Base-by-base conservation (phyloP, 1,284 basidiomycete genomes). In the Tilletia horrida region DNA sequence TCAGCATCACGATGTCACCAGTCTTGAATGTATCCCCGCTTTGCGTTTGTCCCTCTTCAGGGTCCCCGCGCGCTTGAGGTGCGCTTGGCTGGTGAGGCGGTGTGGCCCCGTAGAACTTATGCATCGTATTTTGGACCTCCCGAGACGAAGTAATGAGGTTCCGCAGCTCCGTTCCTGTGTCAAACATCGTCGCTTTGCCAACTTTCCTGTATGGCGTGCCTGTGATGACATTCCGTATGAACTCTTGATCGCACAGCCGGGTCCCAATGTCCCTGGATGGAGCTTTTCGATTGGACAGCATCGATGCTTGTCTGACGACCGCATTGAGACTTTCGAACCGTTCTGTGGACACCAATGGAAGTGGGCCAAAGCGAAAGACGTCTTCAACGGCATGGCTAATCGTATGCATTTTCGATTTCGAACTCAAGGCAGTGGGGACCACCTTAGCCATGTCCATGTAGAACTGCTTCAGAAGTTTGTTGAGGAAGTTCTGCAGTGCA, bases 251-350 rank as follows among this genome's bases (percentile, higher is more conserved):
- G 21, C 3, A 7, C 4, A 55, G 4, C 23, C 50, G 50, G 3
- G 13, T 3, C 3, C 7, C 25, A 13, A 55, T 55, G 50, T 55
- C 50, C 6, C 50, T 3, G n/a, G 50, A 55, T 6, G 50, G 50
- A 7, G 3, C 29, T 8, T 55, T 23, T 27, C 50, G 50, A 16
- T 55, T 55, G 50, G 23, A 27, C 23, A 55, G 50, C 50, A 55
- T 55, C 50, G 50, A 55, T 6, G 50, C 50, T 2, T 29, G n/a
- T 25, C 50, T 21, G 3, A 55, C 13, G 7, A 55, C 21, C 21
- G 50, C 50, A 23, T 55, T 55, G 50, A 55, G 29, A 27, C 50
- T 25, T 25, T 55, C 50, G 21, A 55, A 55, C 16, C 50, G n/a
- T 23, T 55, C 50, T 3, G 4, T 29, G 3, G 50, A 55, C 2